phyloP scores from a whole-genome alignment of 345 rosid genomes.

The Eucalyptus coolabah region DNA sequence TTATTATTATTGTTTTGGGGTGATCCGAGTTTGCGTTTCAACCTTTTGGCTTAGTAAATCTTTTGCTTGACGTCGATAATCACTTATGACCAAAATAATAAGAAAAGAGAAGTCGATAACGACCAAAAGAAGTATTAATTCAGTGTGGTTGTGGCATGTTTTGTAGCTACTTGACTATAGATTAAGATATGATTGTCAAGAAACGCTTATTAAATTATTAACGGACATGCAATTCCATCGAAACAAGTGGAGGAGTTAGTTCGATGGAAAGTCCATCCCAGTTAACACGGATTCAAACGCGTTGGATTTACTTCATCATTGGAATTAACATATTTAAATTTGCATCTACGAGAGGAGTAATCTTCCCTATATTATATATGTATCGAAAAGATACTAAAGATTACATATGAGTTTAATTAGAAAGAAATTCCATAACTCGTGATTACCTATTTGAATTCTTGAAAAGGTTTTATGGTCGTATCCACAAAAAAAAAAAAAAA shows the following conservation, averaged over 20 bases:
- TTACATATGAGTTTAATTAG: background rate
- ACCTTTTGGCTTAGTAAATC: background rate
- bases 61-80: background rate
- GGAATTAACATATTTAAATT: background rate
- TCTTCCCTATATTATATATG: background rate
- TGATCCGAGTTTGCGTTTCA: background rate
- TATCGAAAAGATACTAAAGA: background rate
- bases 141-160: background rate
- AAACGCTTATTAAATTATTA: background rate
- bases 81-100: background rate
- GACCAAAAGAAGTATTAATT: background rate
- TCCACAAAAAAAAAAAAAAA: background rate
- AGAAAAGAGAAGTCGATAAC: background rate
- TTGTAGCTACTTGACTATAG: background rate
- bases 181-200: background rate
- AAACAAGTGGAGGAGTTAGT: background rate
- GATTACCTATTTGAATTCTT: background rate
- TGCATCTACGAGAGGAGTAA: background rate
- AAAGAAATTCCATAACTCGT: background rate
- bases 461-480: background rate
- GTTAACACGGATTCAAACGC: background rate
- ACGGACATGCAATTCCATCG: background rate
- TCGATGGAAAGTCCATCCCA: background rate
- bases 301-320: background rate
- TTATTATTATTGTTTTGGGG: background rate